Evolutionary conservation across 2,329 filamentous ascomycete species (phyloP).

Genomic region (Nigrospora osmanthi): DNA sequence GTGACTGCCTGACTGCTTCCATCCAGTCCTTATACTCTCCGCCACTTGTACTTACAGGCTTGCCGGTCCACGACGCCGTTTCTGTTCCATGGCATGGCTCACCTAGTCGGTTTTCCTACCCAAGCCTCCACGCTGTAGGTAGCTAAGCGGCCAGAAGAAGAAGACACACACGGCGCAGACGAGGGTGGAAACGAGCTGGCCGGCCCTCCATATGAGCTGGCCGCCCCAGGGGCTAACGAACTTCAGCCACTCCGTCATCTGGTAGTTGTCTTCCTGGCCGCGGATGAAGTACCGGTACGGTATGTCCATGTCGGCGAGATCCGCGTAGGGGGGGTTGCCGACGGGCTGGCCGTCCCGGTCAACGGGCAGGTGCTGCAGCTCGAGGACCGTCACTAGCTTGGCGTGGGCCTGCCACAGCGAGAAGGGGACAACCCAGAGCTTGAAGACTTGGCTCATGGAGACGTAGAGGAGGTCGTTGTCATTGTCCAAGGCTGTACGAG

Average conservation of each 20-base stretch:
- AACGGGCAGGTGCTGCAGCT: slow-evolving; percentile 40
- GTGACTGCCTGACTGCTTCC: too few species aligned
- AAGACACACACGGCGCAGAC: slow-evolving; percentile 55
- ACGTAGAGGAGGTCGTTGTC: slow-evolving; percentile 62
- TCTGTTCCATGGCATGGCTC: too few species aligned
- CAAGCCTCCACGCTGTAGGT: neutral
- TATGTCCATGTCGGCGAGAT: slow-evolving; percentile 16
- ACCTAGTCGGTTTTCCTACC: neutral
- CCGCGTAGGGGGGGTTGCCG: neutral
- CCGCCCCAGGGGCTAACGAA: slow-evolving; percentile 60
- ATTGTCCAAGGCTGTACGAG: slow-evolving; percentile 56
- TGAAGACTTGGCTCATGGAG: slow-evolving; percentile 66
- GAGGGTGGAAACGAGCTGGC: slow-evolving; percentile 57
- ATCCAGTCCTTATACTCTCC: too few species aligned
- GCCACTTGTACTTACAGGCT: too few species aligned
- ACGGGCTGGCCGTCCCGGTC: slow-evolving; percentile 13
- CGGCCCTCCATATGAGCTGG: slow-evolving; percentile 39
- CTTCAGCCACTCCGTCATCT: slow-evolving; percentile 65
- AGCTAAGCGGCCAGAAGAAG: slow-evolving; percentile 9
- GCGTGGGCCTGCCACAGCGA: slow-evolving; percentile 54
- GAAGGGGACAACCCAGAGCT: slow-evolving; percentile 70
- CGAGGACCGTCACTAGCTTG: slow-evolving; percentile 59
- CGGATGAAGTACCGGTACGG: slow-evolving; percentile 59
- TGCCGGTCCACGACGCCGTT: too few species aligned
- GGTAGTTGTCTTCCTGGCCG: slow-evolving; percentile 76